These are phyloP conservation scores for Nematocida sp. DNA, from an alignment of 371 early-diverging fungal species.

Conservation along the genomic window DNA sequence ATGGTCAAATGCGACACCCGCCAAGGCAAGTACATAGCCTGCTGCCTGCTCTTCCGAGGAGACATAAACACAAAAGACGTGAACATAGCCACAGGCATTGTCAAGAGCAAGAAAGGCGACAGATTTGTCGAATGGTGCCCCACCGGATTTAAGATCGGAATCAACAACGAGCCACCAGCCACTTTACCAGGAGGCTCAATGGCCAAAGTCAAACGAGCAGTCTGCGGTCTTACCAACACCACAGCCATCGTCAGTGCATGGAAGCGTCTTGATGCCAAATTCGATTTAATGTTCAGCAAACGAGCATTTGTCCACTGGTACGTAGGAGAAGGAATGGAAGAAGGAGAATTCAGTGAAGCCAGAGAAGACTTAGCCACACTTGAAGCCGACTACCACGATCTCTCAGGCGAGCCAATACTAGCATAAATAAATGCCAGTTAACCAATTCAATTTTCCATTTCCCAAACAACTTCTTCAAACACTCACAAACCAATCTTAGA, in stretches of 20 bases:
- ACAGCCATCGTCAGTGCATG: constrained; percentile 90
- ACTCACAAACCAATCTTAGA: too few relatives aligned
- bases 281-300: constrained; percentile 88
- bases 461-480: too few relatives aligned
- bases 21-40: constrained; percentile 86
- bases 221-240: constrained; percentile 85
- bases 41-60: constrained; percentile 84
- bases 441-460: too few relatives aligned
- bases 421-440: too few relatives aligned
- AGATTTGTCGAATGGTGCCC: constrained; percentile 96
- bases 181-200: constrained; percentile 81
- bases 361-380: constrained; percentile 96
- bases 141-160: constrained; percentile 90
- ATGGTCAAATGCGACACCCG: constrained; percentile 80
- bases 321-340: constrained; percentile 81
- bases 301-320: constrained; percentile 97
- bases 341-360: constrained; percentile 97
- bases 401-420: constrained; percentile 1
- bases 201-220: constrained; percentile 80
- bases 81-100: constrained; percentile 74
- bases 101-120: constrained; percentile 79
- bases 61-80: constrained; percentile 75
- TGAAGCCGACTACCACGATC: constrained; percentile 80
- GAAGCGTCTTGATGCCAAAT: constrained; percentile 84
- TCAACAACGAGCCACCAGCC: constrained; percentile 78